Evolutionary conservation across 345 rosid genomes (phyloP), one percentile per base, ranked within the genome.

Genomic region (Passiflora organensis): DNA sequence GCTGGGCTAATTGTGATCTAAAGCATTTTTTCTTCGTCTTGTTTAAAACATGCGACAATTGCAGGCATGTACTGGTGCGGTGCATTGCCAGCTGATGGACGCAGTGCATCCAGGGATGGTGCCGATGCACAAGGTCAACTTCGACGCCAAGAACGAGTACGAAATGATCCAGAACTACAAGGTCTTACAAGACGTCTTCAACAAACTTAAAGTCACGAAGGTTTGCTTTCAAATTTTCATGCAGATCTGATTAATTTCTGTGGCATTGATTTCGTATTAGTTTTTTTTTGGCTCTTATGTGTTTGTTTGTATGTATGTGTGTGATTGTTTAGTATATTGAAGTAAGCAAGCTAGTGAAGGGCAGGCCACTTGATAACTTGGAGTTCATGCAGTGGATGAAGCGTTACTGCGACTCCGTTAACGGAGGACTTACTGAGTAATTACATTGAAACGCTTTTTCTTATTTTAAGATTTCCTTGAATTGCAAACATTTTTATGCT

Each of bases 301-400:
- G 13, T 37, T 32, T 16, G 1, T 15, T 20, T 21, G n/a, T n/a
- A 1, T 16, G 14, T 43, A 22, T 1, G 18, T 8, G 41, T 6
- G 22, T 4, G 16, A 1, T 41, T 59, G 8, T 46, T 13, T 58
- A 94, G 99, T 87, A 94, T 64, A 81, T 94, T 0, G 97, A 94
- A 21, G 99, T 94, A 69, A 87, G 69, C 67, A 94, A 89, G 71
- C 81, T 94, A 6, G 84, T 87, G 58, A 94, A 94, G 60, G 97
- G 99, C 42, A 82, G 97, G 58, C 96, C 99, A 39, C 82, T 94
- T 54, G 99, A 94, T 56, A 94, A 94, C 67, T 65, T 94, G 86
- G 99, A 89, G 78, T 94, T 94, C 45, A 89, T 87, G 83, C 97
- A 89, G 55, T 94, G 99, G 99, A 67, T 94, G 99, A 94, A 94